Evolutionary conservation across 306 rosid species (phyloP).

Genomic region (Luffa aegyptiaca): DNA sequence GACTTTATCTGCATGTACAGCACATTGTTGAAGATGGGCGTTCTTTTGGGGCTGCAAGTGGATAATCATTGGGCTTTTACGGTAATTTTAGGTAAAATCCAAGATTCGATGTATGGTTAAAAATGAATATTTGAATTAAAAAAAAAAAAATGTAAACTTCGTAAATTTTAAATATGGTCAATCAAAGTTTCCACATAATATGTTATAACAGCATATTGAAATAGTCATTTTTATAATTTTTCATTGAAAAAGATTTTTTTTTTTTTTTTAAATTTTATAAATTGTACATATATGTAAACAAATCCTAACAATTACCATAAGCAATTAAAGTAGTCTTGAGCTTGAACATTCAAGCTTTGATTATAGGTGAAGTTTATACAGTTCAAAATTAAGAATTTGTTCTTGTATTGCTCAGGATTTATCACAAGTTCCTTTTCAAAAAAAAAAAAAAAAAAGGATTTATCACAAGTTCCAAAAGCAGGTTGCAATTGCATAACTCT

Average conservation of each 20-base stretch:
- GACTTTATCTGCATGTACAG: neutral
- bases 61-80: neutral
- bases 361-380: neutral
- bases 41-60: neutral
- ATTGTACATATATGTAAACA: neutral
- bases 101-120: neutral
- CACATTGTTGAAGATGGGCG: neutral
- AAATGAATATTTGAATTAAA: neutral
- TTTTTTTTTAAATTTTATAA: too few species aligned
- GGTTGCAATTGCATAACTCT: neutral
- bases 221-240: neutral
- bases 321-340: neutral
- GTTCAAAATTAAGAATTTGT: neutral
- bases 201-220: neutral
- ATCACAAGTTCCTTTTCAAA: too few species aligned
- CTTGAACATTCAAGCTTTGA: neutral
- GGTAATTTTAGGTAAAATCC: neutral
- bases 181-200: neutral
- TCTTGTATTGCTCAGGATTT: neutral
- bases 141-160: neutral
- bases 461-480: too few species aligned
- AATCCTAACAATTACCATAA: neutral
- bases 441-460: too few species aligned
- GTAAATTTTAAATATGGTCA: neutral
- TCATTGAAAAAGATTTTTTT: too few species aligned